Evolutionary conservation across 1,139 yeast species (phyloP).

Genomic region (Scheffersomyces insectosa): DNA sequence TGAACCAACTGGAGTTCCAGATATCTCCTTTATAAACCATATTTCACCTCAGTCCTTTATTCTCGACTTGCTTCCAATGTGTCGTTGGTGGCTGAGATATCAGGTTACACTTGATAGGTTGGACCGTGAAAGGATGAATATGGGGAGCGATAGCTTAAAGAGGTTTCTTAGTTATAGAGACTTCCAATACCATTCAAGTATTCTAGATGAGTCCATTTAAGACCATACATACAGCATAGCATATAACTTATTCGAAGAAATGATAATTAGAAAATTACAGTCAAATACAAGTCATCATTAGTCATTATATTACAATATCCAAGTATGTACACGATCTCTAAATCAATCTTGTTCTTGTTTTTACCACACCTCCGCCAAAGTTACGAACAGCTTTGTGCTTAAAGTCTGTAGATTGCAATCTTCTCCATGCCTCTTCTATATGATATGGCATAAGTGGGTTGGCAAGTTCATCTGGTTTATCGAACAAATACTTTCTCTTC

Average conservation of each 20-base stretch:
- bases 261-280: not conserved
- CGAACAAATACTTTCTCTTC: conserved; percentile 68
- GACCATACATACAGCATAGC: too few species aligned
- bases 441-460: conserved; percentile 83
- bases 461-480: conserved; percentile 86
- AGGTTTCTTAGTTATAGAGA: conserved; percentile 37
- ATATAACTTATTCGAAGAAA: not conserved
- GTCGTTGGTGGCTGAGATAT: conserved; percentile 36
- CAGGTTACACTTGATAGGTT: conserved; percentile 29
- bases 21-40: conserved; percentile 18
- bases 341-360: conserved; percentile 43
- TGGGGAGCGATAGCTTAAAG: conserved; percentile 26
- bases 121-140: conserved; percentile 19
- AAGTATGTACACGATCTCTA: conserved; percentile 10
- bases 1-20: conserved; percentile 21
- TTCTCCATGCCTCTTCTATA: conserved; percentile 89
- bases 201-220: not conserved
- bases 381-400: conserved; percentile 68
- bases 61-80: conserved; percentile 35
- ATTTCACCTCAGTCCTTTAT: conserved; percentile 12
- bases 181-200: conserved; percentile 26
- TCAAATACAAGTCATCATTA: not conserved
- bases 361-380: conserved; percentile 71
- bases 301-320: not conserved
- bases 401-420: conserved; percentile 64